Percentiles rank a stretch among this genome's conserved stretches.
These are phyloP conservation scores for Pontederia crassipes DNA, from an alignment of 176 grass and related monocot species.

Conservation along the genomic window DNA sequence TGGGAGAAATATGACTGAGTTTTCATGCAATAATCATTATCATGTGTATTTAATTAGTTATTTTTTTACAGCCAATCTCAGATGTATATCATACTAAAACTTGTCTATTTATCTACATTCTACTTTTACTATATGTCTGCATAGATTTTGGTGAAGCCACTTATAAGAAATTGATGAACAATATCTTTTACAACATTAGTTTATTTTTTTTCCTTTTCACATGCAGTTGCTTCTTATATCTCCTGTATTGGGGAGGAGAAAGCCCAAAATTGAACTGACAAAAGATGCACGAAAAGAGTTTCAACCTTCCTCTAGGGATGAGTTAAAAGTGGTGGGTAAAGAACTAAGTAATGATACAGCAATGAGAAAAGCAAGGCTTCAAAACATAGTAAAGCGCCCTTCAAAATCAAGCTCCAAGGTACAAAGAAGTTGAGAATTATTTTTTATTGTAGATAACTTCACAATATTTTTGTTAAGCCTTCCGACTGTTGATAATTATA, in stretches of 20 bases:
- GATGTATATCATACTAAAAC: too few relatives aligned
- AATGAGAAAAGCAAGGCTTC: slow-evolving; percentile 52
- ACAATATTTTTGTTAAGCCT: neutral
- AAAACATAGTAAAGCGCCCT: slow-evolving; percentile 60
- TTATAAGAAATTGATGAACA: too few relatives aligned
- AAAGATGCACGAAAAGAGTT: slow-evolving; percentile 23
- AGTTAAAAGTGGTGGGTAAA: slow-evolving; percentile 33
- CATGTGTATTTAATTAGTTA: neutral
- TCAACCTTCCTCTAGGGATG: slow-evolving; percentile 15
- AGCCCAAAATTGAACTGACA: slow-evolving; percentile 29
- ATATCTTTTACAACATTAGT: too few relatives aligned
- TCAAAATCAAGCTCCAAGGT: slow-evolving; percentile 73
- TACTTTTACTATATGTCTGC: too few relatives aligned
- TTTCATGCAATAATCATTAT: neutral
- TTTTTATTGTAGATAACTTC: neutral
- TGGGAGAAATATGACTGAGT: neutral
- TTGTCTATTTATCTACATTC: too few relatives aligned
- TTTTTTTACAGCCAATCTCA: neutral
- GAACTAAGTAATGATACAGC: slow-evolving; percentile 24
- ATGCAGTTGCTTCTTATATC: slow-evolving; percentile 80
- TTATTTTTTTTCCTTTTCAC: slow-evolving; percentile 20
- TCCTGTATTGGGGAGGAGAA: slow-evolving; percentile 56
- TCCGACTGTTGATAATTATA: slow-evolving; percentile 3
- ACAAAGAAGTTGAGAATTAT: neutral
- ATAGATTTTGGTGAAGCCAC: too few relatives aligned